Base-by-base conservation (phyloP, 1,284 basidiomycete genomes). In the Ustilago esculenta region DNA sequence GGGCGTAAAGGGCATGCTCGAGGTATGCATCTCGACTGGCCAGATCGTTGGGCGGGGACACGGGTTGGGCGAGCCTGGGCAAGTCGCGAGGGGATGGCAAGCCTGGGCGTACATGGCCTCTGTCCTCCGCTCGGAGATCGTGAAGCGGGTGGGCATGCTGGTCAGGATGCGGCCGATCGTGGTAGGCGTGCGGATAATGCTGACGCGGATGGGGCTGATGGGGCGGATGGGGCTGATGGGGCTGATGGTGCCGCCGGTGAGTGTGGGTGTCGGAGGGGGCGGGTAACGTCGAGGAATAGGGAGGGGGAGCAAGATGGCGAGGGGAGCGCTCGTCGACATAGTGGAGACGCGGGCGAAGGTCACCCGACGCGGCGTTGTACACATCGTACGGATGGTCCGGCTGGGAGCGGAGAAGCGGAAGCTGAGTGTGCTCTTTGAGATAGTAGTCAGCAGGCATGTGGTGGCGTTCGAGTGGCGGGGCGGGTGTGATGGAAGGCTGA, bases 321-420 rank as follows among this genome's bases (percentile, higher is more conserved):
- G 40, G 40, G 1, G 46, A 40, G n/a, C 33, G 50, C 20, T 50
- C 51, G 3, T 54, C 51, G 12, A 35, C 20, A 7, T 54, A 54
- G 7, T 23, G 30, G 3, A 29, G 32, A 32, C 36, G 51, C 18
- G 2, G n/a, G 36, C 41, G 50, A 12, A 41, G 30, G 35, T 35
- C 30, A 15, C 21, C 30, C 7, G 11, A 18, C 7, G 8, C 17
- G 9, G 20, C n/a, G 11, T 47, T 39, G 35, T 52, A 51, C 17
- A 18, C 32, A 17, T 52, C 56, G 14, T 47, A 52, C 20, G 44
- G 21, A 29, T 32, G 48, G 15, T 51, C 47, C 4, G 33, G 15
- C 4, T 33, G 39, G 10, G 46, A 23, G 12, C 33, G 47, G 11
- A 33, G 29, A 18, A 18, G 51, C 5, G 36, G 29, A n/a, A 33